Evolutionary conservation across 306 rosid genomes (phyloP), one percentile per base, ranked within the genome.

Genomic region (Lathyrus sativus): DNA sequence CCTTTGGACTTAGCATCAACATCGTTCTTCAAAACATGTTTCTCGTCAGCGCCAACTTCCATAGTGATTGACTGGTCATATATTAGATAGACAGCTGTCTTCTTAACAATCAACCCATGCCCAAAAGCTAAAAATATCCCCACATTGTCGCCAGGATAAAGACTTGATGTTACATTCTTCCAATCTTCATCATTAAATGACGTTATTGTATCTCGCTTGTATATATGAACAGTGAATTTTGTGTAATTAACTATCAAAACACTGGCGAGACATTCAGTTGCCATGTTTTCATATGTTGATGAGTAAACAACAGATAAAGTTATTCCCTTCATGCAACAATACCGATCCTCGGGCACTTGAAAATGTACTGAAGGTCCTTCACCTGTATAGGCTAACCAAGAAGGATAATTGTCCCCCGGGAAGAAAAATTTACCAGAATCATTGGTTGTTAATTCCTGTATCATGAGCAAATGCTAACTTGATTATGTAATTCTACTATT

Each of bases 231-330:
- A 28, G 62, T 24, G 22, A 19, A 41, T 12, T 70, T 70, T 4
- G 72, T 76, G 67, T 62, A 11, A 70, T 76, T 76, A 10, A 44
- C 12, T 4, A 76, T 33, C 61, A 51, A 38, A 7, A 70, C 33
- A 62, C 65, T 1, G 4, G 5, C 11, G 28, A 37, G 59, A 42
- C 48, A 67, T 12, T 59, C 69, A 12, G 24, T 37, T 12, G 9
- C 41, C 41, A 2, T 2, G 3, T 11, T 60, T 62, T 28, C 53
- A n/a, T 1, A 35, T 29, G 22, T 11, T 24, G 69, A 49, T n/a
- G 62, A 67, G 45, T 75, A 67, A 46, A 58, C 12, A 14, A 75
- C 43, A 54, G 63, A 68, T 12, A 67, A 33, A 50, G 14, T 2
- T 68, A 75, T 42, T 42, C 46, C 46, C 46, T 11, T 42, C 6